Evolutionary conservation across 768 basidiomycete species (phyloP).

Genomic region (Auricularia cornea): DNA sequence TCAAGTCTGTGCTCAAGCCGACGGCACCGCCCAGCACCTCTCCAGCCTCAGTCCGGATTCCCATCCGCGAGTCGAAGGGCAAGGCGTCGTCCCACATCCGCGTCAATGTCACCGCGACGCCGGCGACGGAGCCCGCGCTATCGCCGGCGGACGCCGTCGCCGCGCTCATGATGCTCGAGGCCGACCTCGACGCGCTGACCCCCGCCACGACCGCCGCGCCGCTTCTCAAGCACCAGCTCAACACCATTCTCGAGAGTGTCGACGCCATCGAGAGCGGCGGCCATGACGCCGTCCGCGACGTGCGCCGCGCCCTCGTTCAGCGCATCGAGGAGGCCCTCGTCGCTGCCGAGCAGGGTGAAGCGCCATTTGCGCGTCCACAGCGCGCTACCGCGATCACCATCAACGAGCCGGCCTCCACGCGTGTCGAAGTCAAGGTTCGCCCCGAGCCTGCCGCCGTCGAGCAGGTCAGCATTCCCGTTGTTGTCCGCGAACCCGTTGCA

Average conservation of each 20-base stretch:
- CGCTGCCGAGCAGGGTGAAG: neutral
- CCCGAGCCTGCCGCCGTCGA: too few relatives aligned
- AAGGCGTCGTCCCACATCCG: neutral
- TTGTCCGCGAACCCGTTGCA: too few relatives aligned
- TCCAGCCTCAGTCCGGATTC: neutral
- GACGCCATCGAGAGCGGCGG: neutral
- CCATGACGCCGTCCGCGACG: neutral
- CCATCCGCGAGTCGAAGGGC: slow-evolving; percentile 1
- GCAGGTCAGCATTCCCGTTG: too few relatives aligned
- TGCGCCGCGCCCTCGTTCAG: neutral
- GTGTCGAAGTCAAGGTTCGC: too few relatives aligned
- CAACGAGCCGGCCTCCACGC: too few relatives aligned
- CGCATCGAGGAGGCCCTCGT: neutral
- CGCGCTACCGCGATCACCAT: too few relatives aligned
- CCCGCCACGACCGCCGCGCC: neutral
- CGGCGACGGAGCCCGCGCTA: neutral
- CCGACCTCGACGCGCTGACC: neutral
- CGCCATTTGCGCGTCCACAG: too few relatives aligned
- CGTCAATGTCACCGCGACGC: neutral
- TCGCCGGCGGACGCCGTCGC: neutral
- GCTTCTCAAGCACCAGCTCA: neutral
- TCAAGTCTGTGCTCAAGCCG: neutral
- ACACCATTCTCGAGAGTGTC: neutral
- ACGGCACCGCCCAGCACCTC: neutral
- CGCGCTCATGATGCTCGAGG: neutral